Evolutionary conservation across 371 early-diverging fungal species (phyloP).

Genomic region (Saksenaea vasiformis): DNA sequence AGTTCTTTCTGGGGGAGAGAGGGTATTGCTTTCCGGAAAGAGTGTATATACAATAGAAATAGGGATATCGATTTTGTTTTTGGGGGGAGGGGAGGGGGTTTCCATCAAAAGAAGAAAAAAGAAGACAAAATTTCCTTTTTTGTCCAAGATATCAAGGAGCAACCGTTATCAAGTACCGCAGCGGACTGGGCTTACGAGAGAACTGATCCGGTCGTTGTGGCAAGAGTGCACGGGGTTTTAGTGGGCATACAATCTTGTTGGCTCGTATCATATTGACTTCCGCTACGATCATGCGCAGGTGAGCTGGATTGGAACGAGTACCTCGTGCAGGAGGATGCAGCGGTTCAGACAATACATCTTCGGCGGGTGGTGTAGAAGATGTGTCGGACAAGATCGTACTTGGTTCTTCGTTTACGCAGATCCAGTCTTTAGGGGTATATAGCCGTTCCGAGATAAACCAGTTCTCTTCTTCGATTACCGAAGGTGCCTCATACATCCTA

Average conservation of each 20-base stretch:
- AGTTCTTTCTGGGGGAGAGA: too few species aligned
- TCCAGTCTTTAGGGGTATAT: neutral
- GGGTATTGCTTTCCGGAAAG: neutral
- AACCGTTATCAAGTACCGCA: neutral
- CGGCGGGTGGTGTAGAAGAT: neutral
- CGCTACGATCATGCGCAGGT: conserved; percentile 55
- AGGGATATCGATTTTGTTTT: neutral
- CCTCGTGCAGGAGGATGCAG: conserved; percentile 31
- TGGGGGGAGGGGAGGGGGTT: neutral
- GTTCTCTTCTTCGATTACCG: neutral
- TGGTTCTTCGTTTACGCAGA: conserved; percentile 7
- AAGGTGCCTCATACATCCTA: neutral
- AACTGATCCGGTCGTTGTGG: conserved; percentile 39
- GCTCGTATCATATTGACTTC: conserved; percentile 57
- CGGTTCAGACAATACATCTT: neutral
- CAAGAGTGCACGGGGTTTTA: conserved; percentile 46
- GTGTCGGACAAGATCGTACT: neutral
- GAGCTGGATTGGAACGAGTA: conserved; percentile 44
- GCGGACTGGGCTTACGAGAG: conserved; percentile 11
- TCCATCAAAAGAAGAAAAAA: too few species aligned
- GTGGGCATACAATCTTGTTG: conserved; percentile 50
- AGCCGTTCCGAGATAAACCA: neutral
- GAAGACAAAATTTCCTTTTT: neutral
- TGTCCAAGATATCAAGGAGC: neutral
- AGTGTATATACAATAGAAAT: neutral